Conservation (phyloP, 768 basidiomycete genomes). For the Tremella yokohamensis region DNA sequence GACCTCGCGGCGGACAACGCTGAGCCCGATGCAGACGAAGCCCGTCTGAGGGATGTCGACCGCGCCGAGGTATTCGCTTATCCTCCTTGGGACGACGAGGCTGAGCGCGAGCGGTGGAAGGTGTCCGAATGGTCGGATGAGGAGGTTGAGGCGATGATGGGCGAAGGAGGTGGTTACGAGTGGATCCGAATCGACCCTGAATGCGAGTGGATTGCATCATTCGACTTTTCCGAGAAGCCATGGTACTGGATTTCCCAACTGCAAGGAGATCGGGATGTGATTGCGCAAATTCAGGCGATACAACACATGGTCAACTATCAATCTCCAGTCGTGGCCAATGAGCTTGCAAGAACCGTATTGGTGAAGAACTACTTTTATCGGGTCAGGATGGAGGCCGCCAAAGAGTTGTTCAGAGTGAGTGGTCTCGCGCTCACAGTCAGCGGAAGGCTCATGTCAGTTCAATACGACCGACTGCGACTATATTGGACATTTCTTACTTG, state of each 20-base stretch:
- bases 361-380: slow-evolving; percentile 95
- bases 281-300: slow-evolving; percentile 96
- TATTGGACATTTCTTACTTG: slow-evolving; percentile 87
- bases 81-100: slow-evolving; percentile 88
- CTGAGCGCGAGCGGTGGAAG: slow-evolving; percentile 67
- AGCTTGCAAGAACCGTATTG: slow-evolving; percentile 85
- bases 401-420: slow-evolving; percentile 71
- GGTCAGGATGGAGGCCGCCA: slow-evolving; percentile 89
- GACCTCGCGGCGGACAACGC: slow-evolving; percentile 28
- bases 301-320: slow-evolving; percentile 62
- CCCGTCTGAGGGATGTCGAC: slow-evolving; percentile 25
- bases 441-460: slow-evolving; percentile 58
- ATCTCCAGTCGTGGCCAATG: slow-evolving; percentile 56
- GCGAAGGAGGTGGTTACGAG: slow-evolving; percentile 79
- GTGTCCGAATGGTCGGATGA: slow-evolving; percentile 98
- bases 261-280: slow-evolving; percentile 90
- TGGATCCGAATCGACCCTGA: slow-evolving; percentile 99
- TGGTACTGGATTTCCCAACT: slow-evolving; percentile 97
- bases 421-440: not conserved
- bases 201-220: slow-evolving; percentile 95
- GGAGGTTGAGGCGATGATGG: slow-evolving; percentile 86
- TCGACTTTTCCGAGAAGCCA: slow-evolving; percentile 73
- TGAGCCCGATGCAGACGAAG: slow-evolving; percentile 25
- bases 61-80: slow-evolving; percentile 68
- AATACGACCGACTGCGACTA: slow-evolving; percentile 77